Percentiles rank a stretch among this genome's conserved stretches.
phyloP scores from a whole-genome alignment of 148 eudicot genomes.

The Vaccinium darrowii region DNA sequence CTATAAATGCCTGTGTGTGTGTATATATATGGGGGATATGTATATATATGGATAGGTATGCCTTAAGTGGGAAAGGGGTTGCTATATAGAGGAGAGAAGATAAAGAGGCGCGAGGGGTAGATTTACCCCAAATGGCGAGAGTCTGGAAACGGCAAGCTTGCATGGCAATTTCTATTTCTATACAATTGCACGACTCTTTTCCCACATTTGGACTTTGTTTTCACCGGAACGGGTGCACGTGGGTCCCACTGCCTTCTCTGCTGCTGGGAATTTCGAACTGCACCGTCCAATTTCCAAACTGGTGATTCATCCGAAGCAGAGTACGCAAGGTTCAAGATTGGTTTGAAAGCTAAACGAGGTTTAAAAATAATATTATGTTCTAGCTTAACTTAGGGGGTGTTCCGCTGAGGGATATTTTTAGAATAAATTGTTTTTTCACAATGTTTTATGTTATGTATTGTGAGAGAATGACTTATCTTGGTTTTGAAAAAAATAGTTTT shows the following conservation, averaged over 20 bases:
- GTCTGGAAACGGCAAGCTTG: conserved; percentile 76
- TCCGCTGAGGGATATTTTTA: too few species aligned
- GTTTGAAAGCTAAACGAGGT: too few species aligned
- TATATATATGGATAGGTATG: conserved; percentile 6
- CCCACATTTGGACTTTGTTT: conserved; percentile 38
- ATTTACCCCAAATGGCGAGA: conserved; percentile 47
- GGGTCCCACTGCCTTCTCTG: conserved; percentile 13
- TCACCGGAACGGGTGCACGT: neutral
- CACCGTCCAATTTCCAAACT: neutral
- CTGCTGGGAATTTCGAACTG: neutral
- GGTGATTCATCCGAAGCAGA: too few species aligned
- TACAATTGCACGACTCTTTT: conserved; percentile 54
- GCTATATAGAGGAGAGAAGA: conserved; percentile 35
- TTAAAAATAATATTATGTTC: too few species aligned
- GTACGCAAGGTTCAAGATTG: too few species aligned
- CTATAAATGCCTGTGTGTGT: neutral
- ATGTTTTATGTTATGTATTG: too few species aligned
- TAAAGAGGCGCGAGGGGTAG: conserved; percentile 31
- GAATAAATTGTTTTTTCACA: too few species aligned
- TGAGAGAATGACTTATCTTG: too few species aligned
- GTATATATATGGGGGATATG: neutral
- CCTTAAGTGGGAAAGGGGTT: conserved; percentile 33
- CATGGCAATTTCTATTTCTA: conserved; percentile 45
- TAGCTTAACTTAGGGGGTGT: too few species aligned
- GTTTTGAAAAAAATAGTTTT: too few species aligned